Evolutionary conservation across 352 stramenopile species (phyloP), one percentile per base, ranked within the genome.

Genomic region (Pythium vanterpoolii): DNA sequence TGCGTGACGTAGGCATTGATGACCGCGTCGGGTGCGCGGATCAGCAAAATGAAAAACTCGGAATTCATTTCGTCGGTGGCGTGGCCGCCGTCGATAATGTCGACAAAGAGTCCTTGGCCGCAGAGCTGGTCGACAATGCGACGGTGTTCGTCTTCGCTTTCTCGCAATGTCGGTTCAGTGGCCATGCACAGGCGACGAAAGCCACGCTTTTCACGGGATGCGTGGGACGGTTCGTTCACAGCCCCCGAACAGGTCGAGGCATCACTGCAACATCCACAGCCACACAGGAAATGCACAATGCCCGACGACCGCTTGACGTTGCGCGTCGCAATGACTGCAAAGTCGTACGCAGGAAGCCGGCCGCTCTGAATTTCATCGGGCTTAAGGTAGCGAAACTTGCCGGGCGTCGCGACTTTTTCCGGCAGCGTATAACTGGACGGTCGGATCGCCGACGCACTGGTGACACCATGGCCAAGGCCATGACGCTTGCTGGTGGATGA

Each of bases 1-100:
- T 76, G 62, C 33, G 83, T 80, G 19, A 91, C 72, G 33, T 88
- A 74, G 14, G 74, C 72, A 42, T 85, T 61, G 16, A 92, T 71
- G 26, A 90, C 75, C 7, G 73, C 56, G 46, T 92, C 79, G 3
- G 77, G 63, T 3, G 83, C 82, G 42, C 76, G 75, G 34, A 93
- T 61, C 38, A 95, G 64, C 28, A 95, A 36, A 52, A 95, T 91
- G 26, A 93, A 74, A 40, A 79, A 95, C 31, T 83, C 82, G 0
- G 82, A 84, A 58, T 89, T 86, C 76, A 93, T 91, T 53, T 93
- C 82, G 1, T 81, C 77, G 26, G 87, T 88, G 18, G 81, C 86
- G 52, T 95, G 76, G 21, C 83, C 83, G 26, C 83, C 85, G 58
- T 93, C 85, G 47, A 95, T 90, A 34, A 95, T 90, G 56, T 95